These are phyloP conservation scores for Rugiboletus extremiorientalis DNA, from an alignment of 1,284 basidiomycete species.

Conservation along the genomic window DNA sequence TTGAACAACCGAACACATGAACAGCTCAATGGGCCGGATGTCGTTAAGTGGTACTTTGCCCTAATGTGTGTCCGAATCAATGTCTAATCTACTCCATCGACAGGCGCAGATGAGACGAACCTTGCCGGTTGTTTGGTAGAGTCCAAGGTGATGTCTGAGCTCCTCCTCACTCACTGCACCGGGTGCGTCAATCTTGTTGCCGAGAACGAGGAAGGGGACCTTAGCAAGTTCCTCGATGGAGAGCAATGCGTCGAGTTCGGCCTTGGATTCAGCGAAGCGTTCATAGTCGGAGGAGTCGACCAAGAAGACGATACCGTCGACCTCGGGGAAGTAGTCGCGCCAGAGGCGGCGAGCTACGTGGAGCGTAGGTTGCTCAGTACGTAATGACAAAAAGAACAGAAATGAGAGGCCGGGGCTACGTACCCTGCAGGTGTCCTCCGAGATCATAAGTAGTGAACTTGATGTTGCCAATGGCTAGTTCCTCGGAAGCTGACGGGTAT, in stretches of 20 bases:
- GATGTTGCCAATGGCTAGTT: conserved; percentile 97
- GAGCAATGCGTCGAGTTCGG: conserved; percentile 93
- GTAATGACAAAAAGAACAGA: background rate
- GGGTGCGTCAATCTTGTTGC: conserved; percentile 99
- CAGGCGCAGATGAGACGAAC: conserved; percentile 38
- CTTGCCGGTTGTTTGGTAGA: conserved; percentile 99
- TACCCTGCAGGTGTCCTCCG: conserved; percentile 96
- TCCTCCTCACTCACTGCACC: conserved; percentile 98
- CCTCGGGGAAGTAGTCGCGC: conserved; percentile 99
- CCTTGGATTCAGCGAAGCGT: conserved; percentile 94
- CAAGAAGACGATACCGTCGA: conserved; percentile 98
- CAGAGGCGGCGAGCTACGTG: conserved; percentile 92
- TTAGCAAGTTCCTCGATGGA: conserved; percentile 93
- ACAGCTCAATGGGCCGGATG: conserved; percentile 98
- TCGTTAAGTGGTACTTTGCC: conserved; percentile 97
- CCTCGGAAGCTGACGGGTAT: conserved; percentile 84
- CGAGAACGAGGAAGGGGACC: conserved; percentile 98
- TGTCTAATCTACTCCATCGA: background rate
- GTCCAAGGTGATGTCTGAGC: conserved; percentile 90
- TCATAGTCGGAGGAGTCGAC: conserved; percentile 97
- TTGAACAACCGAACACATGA: conserved; percentile 99
- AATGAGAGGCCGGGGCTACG: conserved; percentile 24
- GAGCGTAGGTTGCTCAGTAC: conserved; percentile 7
- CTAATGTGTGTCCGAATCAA: conserved; percentile 40
- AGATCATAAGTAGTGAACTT: conserved; percentile 99